Evolutionary conservation across 2,329 filamentous ascomycete species (phyloP).

Genomic region (Trichoderma arundinaceum): DNA sequence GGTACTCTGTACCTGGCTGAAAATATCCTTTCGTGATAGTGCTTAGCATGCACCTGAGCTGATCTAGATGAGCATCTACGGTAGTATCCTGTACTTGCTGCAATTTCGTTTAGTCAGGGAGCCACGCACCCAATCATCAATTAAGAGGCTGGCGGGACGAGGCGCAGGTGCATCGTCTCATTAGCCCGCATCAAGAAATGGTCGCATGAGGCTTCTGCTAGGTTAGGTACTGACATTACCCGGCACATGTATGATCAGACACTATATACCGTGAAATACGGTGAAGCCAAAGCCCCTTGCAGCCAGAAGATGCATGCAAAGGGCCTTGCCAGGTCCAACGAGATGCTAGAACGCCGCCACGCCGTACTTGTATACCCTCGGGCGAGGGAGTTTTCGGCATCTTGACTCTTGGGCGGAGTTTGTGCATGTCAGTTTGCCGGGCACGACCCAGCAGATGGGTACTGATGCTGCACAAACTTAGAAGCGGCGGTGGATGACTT

Average conservation of each 20-base stretch:
- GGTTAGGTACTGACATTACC: not conserved
- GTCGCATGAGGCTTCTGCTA: conserved; percentile 16
- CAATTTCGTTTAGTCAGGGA: not conserved
- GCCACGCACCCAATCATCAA: not conserved
- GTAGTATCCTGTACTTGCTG: not conserved
- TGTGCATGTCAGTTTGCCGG: not conserved
- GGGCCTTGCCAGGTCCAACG: conserved; percentile 2
- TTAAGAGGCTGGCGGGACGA: not conserved
- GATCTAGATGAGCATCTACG: not conserved
- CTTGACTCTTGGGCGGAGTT: not conserved
- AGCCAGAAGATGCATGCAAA: conserved; percentile 3
- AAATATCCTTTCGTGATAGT: too few species aligned
- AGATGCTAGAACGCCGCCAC: conserved; percentile 8
- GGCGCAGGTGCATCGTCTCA: not conserved
- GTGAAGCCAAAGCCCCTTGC: conserved; percentile 10
- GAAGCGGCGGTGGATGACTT: too few species aligned
- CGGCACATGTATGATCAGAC: not conserved
- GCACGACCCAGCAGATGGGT: too few species aligned
- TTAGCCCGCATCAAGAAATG: conserved; percentile 22
- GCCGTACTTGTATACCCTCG: not conserved
- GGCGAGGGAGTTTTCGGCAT: not conserved
- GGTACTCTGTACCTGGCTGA: too few species aligned
- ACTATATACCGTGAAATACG: conserved; percentile 1
- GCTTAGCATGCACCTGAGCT: too few species aligned
- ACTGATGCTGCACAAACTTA: too few species aligned